phyloP scores from a whole-genome alignment of 306 rosid genomes.

The Fragaria iinumae region DNA sequence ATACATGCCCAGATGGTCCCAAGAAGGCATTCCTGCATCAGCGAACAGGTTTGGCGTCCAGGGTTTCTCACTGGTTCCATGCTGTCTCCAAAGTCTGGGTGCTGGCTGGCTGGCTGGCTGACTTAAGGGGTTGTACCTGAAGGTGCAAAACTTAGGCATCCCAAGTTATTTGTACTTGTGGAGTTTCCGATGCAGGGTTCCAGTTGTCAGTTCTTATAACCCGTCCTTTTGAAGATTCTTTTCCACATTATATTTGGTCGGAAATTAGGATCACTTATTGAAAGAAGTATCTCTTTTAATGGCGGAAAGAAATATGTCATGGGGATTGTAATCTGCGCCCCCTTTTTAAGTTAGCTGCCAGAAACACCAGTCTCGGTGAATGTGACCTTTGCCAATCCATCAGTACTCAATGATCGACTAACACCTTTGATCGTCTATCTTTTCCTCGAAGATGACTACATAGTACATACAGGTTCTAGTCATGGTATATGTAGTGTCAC shows the following conservation, averaged over 20 bases:
- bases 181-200: not conserved
- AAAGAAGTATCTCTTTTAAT: not conserved
- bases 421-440: too few relatives aligned
- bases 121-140: not conserved
- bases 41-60: not conserved
- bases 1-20: slow-evolving; percentile 4
- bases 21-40: not conserved
- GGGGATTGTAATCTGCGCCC: too few relatives aligned
- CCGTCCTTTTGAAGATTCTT: not conserved
- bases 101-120: not conserved
- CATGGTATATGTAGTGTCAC: too few relatives aligned
- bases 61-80: not conserved
- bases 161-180: not conserved
- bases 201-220: not conserved
- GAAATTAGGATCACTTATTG: not conserved
- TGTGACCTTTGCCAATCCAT: too few relatives aligned
- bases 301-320: too few relatives aligned
- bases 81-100: not conserved
- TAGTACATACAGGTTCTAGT: too few relatives aligned
- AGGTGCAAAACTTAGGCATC: not conserved
- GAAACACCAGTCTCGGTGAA: too few relatives aligned
- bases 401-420: too few relatives aligned
- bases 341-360: too few relatives aligned
- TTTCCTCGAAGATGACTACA: too few relatives aligned
- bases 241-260: not conserved